Conservation (phyloP, 2,329 filamentous ascomycete genomes). For the Hypomyces rosellus region DNA sequence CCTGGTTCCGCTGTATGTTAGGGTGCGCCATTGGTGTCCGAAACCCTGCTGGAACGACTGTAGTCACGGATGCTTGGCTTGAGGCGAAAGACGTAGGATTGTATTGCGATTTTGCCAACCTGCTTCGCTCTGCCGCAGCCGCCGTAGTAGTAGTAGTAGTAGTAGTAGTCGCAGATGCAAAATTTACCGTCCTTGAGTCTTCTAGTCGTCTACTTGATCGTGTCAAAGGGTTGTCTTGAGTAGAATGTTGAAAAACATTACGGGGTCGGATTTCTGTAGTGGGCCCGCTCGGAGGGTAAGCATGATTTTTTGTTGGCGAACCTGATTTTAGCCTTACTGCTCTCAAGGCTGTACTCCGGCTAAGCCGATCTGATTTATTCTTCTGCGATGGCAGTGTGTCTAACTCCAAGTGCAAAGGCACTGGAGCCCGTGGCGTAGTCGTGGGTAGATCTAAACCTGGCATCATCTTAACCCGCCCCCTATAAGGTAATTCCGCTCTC, state of each 20-base stretch:
- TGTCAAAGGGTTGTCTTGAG: neutral
- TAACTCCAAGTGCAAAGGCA: conserved; percentile 12
- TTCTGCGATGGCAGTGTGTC: neutral
- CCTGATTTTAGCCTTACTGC: neutral
- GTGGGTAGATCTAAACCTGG: conserved; percentile 7
- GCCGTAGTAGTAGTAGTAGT: no score
- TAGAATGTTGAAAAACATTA: neutral
- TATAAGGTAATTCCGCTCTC: conserved; percentile 8
- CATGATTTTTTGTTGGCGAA: neutral
- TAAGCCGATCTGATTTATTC: neutral
- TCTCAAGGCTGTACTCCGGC: neutral
- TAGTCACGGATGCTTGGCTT: neutral
- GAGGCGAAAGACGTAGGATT: neutral
- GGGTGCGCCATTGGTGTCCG: neutral
- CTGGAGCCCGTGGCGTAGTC: conserved; percentile 19
- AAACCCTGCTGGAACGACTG: neutral
- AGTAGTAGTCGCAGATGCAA: neutral
- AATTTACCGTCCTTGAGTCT: neutral
- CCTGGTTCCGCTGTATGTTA: neutral
- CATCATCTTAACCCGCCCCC: neutral
- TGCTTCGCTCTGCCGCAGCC: neutral
- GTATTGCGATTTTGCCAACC: neutral
- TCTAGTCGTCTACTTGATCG: neutral
- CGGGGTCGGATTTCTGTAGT: neutral
- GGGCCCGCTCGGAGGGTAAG: neutral